Conservation (phyloP, 805 yeast genomes). For the Metschnikowia cubensis region DNA sequence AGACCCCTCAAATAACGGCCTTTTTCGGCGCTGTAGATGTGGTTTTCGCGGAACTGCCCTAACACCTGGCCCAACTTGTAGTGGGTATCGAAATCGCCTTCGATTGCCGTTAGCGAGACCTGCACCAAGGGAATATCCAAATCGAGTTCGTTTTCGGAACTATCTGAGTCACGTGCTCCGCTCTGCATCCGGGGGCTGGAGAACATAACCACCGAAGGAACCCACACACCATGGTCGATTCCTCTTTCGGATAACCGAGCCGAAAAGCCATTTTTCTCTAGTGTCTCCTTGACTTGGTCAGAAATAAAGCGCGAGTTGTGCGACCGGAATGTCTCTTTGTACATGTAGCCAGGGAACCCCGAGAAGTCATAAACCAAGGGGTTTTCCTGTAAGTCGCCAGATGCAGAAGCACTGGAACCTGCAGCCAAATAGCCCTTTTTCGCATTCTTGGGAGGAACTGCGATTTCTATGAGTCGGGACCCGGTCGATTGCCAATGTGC, state of each 20-base stretch:
- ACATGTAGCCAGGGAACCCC: slow-evolving; percentile 66
- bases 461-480: slow-evolving; percentile 44
- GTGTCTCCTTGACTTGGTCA: slow-evolving; percentile 36
- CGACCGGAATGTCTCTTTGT: slow-evolving; percentile 58
- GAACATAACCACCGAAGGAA: slow-evolving; percentile 71
- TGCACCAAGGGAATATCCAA: slow-evolving; percentile 47
- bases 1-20: slow-evolving; percentile 30
- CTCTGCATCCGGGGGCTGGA: slow-evolving; percentile 20
- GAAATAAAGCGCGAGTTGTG: slow-evolving; percentile 43
- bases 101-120: slow-evolving; percentile 43
- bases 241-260: slow-evolving; percentile 54
- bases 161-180: too few species aligned
- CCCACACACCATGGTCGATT: slow-evolving; percentile 82
- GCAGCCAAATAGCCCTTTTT: too few species aligned
- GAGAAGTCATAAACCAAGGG: slow-evolving; percentile 68
- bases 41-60: slow-evolving; percentile 45
- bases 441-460: slow-evolving; percentile 32
- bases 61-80: slow-evolving; percentile 56
- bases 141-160: slow-evolving; percentile 25
- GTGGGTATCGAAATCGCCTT: slow-evolving; percentile 38
- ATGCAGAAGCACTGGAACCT: neutral
- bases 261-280: slow-evolving; percentile 42
- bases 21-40: slow-evolving; percentile 27
- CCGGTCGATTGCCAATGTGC: slow-evolving; percentile 71
- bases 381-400: slow-evolving; percentile 37